Evolutionary conservation across 2,329 filamentous ascomycete species (phyloP).

Genomic region (Simplicillium sp.): DNA sequence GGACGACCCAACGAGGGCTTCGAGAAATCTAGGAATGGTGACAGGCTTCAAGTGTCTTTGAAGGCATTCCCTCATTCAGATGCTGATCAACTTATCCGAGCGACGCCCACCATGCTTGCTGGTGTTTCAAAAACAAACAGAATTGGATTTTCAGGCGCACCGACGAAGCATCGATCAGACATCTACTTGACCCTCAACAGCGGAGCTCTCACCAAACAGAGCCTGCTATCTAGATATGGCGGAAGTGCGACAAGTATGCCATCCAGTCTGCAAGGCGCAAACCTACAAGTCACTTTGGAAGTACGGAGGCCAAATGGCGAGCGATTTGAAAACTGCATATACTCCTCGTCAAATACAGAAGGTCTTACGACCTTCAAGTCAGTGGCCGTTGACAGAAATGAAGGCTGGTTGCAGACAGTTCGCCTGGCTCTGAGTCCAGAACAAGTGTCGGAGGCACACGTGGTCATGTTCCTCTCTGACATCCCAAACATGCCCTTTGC

Average conservation of each 20-base stretch:
- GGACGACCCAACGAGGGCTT: slow-evolving; percentile 66
- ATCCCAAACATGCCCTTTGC: slow-evolving; percentile 83
- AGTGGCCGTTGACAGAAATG: slow-evolving; percentile 66
- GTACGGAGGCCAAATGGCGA: slow-evolving; percentile 72
- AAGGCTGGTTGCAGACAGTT: slow-evolving; percentile 82
- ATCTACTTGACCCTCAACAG: slow-evolving; percentile 86
- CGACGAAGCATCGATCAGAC: slow-evolving; percentile 79
- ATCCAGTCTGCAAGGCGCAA: slow-evolving; percentile 52
- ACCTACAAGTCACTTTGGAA: slow-evolving; percentile 82
- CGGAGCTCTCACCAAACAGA: slow-evolving; percentile 69
- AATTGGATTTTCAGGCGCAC: slow-evolving; percentile 89
- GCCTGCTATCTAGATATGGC: slow-evolving; percentile 52
- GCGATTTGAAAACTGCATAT: slow-evolving; percentile 81
- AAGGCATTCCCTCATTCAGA: slow-evolving; percentile 71
- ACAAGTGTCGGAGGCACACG: slow-evolving; percentile 73
- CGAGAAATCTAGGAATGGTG: slow-evolving; percentile 61
- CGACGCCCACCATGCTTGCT: slow-evolving; percentile 79
- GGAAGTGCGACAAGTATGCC: slow-evolving; percentile 69
- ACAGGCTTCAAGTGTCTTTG: slow-evolving; percentile 70
- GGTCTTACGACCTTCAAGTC: slow-evolving; percentile 83
- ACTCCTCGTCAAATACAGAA: slow-evolving; percentile 70
- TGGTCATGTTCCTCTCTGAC: slow-evolving; percentile 85
- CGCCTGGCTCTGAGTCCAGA: slow-evolving; percentile 69
- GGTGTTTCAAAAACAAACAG: slow-evolving; percentile 73
- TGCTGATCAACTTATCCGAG: slow-evolving; percentile 70